Base-by-base conservation (phyloP, 2,329 filamentous ascomycete species). In the Fusarium xylarioides region DNA sequence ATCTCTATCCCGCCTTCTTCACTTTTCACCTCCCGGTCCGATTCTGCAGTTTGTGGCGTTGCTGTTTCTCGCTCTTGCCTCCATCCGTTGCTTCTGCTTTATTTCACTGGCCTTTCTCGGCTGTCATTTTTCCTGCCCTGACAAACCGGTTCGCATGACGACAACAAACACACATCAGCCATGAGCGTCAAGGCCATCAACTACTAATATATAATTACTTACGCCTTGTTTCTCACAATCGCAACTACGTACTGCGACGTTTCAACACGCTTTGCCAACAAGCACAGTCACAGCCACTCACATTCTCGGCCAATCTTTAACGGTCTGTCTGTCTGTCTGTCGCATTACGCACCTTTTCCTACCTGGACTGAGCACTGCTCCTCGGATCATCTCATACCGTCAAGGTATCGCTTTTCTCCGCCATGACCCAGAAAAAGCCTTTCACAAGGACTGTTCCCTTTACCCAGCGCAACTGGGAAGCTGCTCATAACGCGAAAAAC, bases 401-500 rank as follows among this genome's bases (percentile, higher is more conserved):
- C 75, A 81, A 82, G 80, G 79, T 74, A 76, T 73, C 74, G 74
- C 79, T 79, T 78, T 78, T 73, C 34, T 73, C 79, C 79, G 81
- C 80, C 81, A 89, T 89, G 87, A 85, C 85, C 78, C 80, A 82
- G 76, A 81, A 82, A 77, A 82, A 80, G 77, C 82, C 82, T 71
- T 85, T 82, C 77, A 83, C 83, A 80, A 85, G 85, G 81, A 84
- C 82, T 75, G 81, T 86, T 63, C 87, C 88, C 68, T 89, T 87
- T 79, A 85, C 89, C 67, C 86, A 88, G 74, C 85, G 87, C 78
- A 88, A 86, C 77, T 88, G 85, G 86, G 82, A 85, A 70, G 83
- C 81, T 69, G 84, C 83, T 53, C 80, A 87, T 77, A 84, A 84
- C 66, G 81, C 83, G 68, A 83, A 86, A 76, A 76, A 78, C 66